Percentiles rank a stretch among this genome's conserved stretches.
phyloP scores from a whole-genome alignment of 257 asterid genomes.

The Capsicum pubescens region DNA sequence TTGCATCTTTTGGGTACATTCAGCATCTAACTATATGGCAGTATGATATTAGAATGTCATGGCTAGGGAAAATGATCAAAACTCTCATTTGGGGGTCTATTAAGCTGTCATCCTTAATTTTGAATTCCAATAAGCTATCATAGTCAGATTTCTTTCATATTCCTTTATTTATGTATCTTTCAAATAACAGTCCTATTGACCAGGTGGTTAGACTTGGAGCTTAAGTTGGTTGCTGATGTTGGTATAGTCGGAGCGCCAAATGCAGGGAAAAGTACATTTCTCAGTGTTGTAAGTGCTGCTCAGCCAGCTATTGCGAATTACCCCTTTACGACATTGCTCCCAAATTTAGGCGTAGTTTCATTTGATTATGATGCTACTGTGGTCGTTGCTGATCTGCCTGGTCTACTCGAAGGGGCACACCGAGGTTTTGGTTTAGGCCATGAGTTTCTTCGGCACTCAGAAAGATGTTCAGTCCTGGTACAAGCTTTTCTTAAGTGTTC shows the following conservation, averaged over 20 bases:
- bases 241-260: slow-evolving; percentile 97
- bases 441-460: slow-evolving; percentile 93
- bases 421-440: slow-evolving; percentile 97
- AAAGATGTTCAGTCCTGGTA: slow-evolving; percentile 97
- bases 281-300: slow-evolving; percentile 94
- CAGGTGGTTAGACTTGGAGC: slow-evolving; percentile 98
- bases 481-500: slow-evolving; percentile 19
- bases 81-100: not conserved
- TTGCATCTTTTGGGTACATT: not conserved
- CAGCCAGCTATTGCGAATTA: slow-evolving; percentile 89
- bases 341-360: slow-evolving; percentile 97
- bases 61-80: not conserved
- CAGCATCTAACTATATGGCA: not conserved
- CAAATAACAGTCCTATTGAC: slow-evolving; percentile 38
- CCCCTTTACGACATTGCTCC: slow-evolving; percentile 97
- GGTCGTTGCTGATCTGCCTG: slow-evolving; percentile 97
- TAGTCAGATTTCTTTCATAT: slow-evolving; percentile 22
- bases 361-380: slow-evolving; percentile 81
- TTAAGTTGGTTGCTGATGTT: slow-evolving; percentile 96
- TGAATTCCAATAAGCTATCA: not conserved
- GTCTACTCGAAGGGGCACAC: slow-evolving; percentile 96
- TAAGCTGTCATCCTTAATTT: slow-evolving; percentile 12
- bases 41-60: not conserved
- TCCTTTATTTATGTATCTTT: slow-evolving; percentile 18
- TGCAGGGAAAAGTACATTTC: slow-evolving; percentile 97